Evolutionary conservation across 2,329 filamentous ascomycete genomes (phyloP).

Genomic region (Diaporthe sp.): DNA sequence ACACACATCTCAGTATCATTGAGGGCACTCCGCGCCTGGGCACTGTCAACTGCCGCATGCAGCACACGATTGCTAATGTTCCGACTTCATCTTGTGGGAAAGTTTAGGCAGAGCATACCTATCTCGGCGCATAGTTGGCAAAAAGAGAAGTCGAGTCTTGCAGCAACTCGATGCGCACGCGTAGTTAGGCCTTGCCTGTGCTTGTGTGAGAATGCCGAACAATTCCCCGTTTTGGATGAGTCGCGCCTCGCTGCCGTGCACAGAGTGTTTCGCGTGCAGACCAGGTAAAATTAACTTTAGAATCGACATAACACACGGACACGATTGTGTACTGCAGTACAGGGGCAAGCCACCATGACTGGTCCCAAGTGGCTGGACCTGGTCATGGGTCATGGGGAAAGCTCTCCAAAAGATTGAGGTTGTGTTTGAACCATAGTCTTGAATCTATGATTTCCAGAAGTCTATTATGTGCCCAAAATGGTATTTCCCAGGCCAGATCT

Average conservation of each 20-base stretch:
- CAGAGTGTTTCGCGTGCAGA: not conserved
- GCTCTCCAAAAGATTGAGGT: not conserved
- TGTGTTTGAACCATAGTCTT: not conserved
- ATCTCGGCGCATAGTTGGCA: not conserved
- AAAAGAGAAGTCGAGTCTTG: too few species aligned
- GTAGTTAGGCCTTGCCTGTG: not conserved
- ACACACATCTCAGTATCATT: too few species aligned
- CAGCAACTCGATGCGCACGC: not conserved
- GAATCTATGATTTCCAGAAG: not conserved
- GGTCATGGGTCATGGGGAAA: not conserved
- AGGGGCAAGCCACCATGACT: not conserved
- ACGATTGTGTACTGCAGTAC: not conserved
- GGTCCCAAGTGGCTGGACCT: not conserved
- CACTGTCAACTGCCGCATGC: not conserved
- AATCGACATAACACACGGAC: not conserved
- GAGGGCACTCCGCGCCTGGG: too few species aligned
- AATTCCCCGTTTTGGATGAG: not conserved
- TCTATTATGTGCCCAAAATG: not conserved
- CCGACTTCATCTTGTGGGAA: too few species aligned
- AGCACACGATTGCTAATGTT: too few species aligned
- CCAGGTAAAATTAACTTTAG: not conserved
- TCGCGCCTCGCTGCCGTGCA: too few species aligned
- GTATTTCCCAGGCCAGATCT: not conserved
- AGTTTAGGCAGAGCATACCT: not conserved
- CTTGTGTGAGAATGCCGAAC: not conserved